Conservation (phyloP, 257 asterid genomes). For the Leptodermis oblonga region DNA sequence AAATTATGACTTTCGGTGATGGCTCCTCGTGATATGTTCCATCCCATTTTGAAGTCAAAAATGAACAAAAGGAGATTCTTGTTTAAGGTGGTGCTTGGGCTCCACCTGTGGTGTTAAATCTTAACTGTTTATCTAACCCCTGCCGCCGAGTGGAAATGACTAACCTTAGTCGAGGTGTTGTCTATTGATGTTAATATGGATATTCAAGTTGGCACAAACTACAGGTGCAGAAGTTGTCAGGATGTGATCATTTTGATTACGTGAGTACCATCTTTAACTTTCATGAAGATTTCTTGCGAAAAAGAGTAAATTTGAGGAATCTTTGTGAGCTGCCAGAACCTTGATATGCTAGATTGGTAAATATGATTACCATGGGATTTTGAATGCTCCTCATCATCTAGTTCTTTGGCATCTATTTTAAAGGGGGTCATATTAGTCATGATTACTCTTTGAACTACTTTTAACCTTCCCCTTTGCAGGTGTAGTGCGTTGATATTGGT, state of each 20-base stretch:
- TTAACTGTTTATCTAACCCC: slow-evolving; percentile 4
- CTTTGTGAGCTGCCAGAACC: neutral
- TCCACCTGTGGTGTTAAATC: slow-evolving; percentile 19
- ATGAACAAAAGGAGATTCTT: slow-evolving; percentile 15
- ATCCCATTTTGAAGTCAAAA: slow-evolving; percentile 18
- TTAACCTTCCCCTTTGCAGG: slow-evolving; percentile 24
- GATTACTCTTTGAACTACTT: neutral
- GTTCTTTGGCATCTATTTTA: neutral
- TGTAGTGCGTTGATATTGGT: slow-evolving; percentile 19
- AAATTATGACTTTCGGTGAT: slow-evolving; percentile 51
- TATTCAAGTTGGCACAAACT: neutral
- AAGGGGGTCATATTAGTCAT: neutral
- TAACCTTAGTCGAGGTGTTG: neutral
- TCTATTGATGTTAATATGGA: neutral
- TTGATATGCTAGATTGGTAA: neutral
- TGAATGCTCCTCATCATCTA: neutral
- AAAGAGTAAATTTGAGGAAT: neutral
- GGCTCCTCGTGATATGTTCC: slow-evolving; percentile 39
- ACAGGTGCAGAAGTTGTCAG: slow-evolving; percentile 8
- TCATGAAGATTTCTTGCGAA: neutral
- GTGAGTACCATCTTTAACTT: slow-evolving; percentile 14
- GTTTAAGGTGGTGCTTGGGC: slow-evolving; percentile 28
- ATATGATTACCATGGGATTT: neutral
- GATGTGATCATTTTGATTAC: neutral
- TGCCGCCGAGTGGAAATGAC: neutral